These are phyloP conservation scores for Jamesozyma piceae DNA, from an alignment of 805 yeast species.

Conservation along the genomic window DNA sequence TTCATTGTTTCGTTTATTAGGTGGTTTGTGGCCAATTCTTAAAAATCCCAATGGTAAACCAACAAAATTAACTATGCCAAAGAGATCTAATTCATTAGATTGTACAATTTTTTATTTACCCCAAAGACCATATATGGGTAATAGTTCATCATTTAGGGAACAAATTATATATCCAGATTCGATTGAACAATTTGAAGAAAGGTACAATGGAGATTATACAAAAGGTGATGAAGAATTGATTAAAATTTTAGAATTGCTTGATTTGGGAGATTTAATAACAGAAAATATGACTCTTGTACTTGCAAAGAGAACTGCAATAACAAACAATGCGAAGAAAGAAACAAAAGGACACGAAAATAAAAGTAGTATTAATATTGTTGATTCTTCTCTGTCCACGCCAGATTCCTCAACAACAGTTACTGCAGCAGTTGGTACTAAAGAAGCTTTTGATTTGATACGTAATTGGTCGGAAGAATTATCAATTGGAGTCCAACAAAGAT, in stretches of 20 bases:
- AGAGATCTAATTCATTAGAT: slow-evolving; percentile 27
- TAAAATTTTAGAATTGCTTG: slow-evolving; percentile 46
- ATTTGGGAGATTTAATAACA: slow-evolving; percentile 48
- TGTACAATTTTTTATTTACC: slow-evolving; percentile 71
- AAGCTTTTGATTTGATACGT: slow-evolving; percentile 57
- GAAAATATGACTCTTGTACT: slow-evolving; percentile 35
- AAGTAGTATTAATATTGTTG: neutral
- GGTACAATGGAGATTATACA: slow-evolving; percentile 23
- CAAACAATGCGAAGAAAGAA: neutral
- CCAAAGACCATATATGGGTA: slow-evolving; percentile 79
- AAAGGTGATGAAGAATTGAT: slow-evolving; percentile 40
- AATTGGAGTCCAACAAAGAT: slow-evolving; percentile 84
- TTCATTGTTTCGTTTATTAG: slow-evolving; percentile 78
- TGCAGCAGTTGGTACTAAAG: slow-evolving; percentile 23
- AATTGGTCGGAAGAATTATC: slow-evolving; percentile 88
- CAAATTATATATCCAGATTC: slow-evolving; percentile 86
- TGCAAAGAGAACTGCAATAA: slow-evolving; percentile 10
- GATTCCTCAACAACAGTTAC: neutral
- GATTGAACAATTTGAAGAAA: slow-evolving; percentile 41
- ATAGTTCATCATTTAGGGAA: slow-evolving; percentile 58
- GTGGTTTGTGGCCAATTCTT: slow-evolving; percentile 86
- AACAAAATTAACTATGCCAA: slow-evolving; percentile 32
- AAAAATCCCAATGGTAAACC: slow-evolving; percentile 54
- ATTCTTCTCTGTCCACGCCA: too few relatives aligned
- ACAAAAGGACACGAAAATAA: neutral